phyloP scores from a whole-genome alignment of 75 land plant species.

The Pinus taeda region DNA sequence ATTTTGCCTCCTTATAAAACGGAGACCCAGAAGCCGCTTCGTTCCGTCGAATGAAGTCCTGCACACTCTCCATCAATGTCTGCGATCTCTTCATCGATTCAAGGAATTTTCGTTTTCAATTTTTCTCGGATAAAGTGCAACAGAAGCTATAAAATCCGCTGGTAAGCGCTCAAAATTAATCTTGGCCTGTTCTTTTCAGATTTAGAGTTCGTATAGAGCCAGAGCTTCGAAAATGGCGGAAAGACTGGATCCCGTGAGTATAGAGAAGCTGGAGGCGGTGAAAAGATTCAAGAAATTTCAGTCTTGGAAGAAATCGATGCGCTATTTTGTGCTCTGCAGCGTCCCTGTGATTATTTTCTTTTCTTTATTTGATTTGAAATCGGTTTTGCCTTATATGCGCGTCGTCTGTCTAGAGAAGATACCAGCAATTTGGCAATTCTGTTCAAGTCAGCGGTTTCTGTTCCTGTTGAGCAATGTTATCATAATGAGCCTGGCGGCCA shows the following conservation, averaged over 20 bases:
- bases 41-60: neutral
- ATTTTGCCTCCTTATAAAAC: neutral
- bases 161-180: too few species aligned
- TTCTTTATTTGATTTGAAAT: neutral
- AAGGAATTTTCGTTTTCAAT: neutral
- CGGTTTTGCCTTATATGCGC: neutral
- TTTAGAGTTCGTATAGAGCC: neutral
- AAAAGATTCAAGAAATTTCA: neutral
- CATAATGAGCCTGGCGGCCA: neutral
- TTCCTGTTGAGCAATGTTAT: neutral
- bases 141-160: too few species aligned
- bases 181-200: neutral
- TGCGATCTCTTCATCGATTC: neutral
- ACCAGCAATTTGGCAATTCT: neutral
- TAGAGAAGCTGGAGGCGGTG: neutral
- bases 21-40: neutral
- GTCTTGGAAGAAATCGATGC: neutral
- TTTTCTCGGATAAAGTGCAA: neutral
- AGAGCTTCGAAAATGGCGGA: neutral
- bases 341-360: neutral
- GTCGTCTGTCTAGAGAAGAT: neutral
- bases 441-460: slow-evolving; percentile 1
- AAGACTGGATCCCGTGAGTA: neutral
- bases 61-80: neutral
- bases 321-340: neutral